Evolutionary conservation across 257 asterid species (phyloP), one percentile per base, ranked within the genome.

Genomic region (Vinca minor): DNA sequence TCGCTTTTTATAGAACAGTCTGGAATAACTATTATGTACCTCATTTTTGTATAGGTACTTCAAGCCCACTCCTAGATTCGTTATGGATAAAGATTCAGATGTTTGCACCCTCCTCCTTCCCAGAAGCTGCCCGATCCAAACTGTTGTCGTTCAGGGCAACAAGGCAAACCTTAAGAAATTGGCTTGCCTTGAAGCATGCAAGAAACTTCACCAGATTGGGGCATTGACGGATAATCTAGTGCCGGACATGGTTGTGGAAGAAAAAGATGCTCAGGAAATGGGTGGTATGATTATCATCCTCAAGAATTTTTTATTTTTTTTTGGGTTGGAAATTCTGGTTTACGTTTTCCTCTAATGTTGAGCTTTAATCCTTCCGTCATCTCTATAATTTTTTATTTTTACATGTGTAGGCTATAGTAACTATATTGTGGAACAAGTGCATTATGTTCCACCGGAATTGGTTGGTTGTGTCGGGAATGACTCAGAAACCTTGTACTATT

Each of bases 141-240:
- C 57, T n/a, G 47, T 82, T 21, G 65, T 44, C 0, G 88, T 80
- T 38, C 53, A 67, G 44, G 94, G 87, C 29, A 64, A 66, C 34
- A 2, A n/a, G 39, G 81, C 83, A 71, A 31, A 50, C 12, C 66
- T 83, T 56, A 88, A 71, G 86, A 87, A 86, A 78, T 83, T 82
- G 32, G 98, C 87, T 32, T 83, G 95, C 77, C 74, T 91, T 13
- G 88, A 86, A 79, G 96, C 93, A 44, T 91, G 98, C 75, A 87
- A 78, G 78, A 70, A 83, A 64, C 96, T 91, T 65, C 96, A 91
- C 81, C 65, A 75, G 65, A 74, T 75, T 50, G 76, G 84, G 59
- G 87, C 90, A 5, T 65, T 88, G 67, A 88, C 95, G 0, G 85
- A 88, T 69, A 34, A 79, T 57, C 96, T 91, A 59, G 89, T 88